Evolutionary conservation across 371 early-diverging fungal genomes (phyloP).

Genomic region (Haplosporangium sp.): DNA sequence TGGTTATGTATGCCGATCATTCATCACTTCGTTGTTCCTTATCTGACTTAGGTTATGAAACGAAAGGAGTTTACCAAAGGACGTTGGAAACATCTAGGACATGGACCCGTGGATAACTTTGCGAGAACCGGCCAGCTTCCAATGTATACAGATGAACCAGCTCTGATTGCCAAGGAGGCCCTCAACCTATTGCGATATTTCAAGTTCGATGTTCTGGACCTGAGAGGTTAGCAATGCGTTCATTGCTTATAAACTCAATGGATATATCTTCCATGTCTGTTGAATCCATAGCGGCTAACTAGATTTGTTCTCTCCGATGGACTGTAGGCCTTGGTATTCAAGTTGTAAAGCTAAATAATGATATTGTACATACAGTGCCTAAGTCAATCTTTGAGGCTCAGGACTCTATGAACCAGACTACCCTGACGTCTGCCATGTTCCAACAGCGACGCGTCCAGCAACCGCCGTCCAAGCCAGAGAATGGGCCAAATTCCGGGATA

Average conservation of each 20-base stretch:
- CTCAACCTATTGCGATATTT: constrained; percentile 61
- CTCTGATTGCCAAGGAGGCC: constrained; percentile 58
- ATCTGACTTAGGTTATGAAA: constrained; percentile 54
- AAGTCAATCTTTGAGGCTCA: constrained; percentile 8
- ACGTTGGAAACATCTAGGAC: constrained; percentile 72
- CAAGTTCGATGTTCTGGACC: constrained; percentile 61
- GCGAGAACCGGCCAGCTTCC: constrained; percentile 65
- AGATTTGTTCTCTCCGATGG: too few species aligned
- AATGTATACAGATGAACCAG: constrained; percentile 59
- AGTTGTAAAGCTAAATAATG: constrained; percentile 63
- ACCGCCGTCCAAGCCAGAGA: not conserved
- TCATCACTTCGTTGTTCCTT: not conserved
- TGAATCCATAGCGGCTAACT: not conserved
- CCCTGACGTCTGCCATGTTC: constrained; percentile 37
- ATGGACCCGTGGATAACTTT: constrained; percentile 73
- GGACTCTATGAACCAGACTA: constrained; percentile 28
- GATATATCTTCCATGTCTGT: not conserved
- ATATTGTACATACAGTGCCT: constrained; percentile 23
- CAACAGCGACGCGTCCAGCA: constrained; percentile 12
- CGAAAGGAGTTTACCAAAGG: constrained; percentile 62
- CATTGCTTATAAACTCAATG: too few species aligned
- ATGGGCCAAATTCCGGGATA: too few species aligned
- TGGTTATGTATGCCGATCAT: too few species aligned
- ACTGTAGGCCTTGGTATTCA: constrained; percentile 68
- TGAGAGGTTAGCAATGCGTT: constrained; percentile 59